These are phyloP conservation scores for Leccinellum rugosiceps DNA, from an alignment of 768 basidiomycete species.

Conservation along the genomic window DNA sequence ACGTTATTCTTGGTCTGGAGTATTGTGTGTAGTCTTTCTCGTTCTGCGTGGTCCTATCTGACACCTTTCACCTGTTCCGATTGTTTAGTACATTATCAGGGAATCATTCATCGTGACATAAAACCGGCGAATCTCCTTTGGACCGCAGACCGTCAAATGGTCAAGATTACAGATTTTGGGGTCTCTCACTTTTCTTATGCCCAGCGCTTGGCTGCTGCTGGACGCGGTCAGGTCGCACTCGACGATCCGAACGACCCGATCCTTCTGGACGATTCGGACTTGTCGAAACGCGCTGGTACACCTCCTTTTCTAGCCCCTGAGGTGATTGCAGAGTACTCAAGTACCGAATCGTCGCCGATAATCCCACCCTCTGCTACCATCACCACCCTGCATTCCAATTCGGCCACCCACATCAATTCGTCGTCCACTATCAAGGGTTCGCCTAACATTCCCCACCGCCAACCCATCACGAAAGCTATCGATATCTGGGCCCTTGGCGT, in stretches of 20 bases:
- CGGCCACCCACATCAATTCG: slow-evolving; percentile 29
- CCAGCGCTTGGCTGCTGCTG: slow-evolving; percentile 69
- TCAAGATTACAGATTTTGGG: slow-evolving; percentile 98
- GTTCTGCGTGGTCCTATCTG: slow-evolving; percentile 4
- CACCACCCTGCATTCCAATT: slow-evolving; percentile 31
- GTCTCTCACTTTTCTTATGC: slow-evolving; percentile 95
- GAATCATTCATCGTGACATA: slow-evolving; percentile 99
- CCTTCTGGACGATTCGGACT: slow-evolving; percentile 78
- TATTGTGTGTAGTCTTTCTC: slow-evolving; percentile 65
- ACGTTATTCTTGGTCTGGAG: slow-evolving; percentile 91
- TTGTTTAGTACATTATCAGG: slow-evolving; percentile 84
- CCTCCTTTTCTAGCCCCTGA: slow-evolving; percentile 97
- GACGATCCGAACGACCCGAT: slow-evolving; percentile 56
- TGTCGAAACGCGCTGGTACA: slow-evolving; percentile 90
- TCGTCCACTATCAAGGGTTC: slow-evolving; percentile 29
- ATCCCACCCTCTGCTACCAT: slow-evolving; percentile 30
- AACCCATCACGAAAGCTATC: slow-evolving; percentile 84
- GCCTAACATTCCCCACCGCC: slow-evolving; percentile 29
- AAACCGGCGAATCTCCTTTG: slow-evolving; percentile 97
- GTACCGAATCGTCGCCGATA: slow-evolving; percentile 34
- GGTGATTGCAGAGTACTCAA: slow-evolving; percentile 68
- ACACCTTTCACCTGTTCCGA: neutral
- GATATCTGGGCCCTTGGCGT: slow-evolving; percentile 98
- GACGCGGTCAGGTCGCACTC: slow-evolving; percentile 32
- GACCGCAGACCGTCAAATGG: slow-evolving; percentile 78